These are phyloP conservation scores for Calonectria naviculata DNA, from an alignment of 2,329 filamentous ascomycete genomes.

Conservation along the genomic window DNA sequence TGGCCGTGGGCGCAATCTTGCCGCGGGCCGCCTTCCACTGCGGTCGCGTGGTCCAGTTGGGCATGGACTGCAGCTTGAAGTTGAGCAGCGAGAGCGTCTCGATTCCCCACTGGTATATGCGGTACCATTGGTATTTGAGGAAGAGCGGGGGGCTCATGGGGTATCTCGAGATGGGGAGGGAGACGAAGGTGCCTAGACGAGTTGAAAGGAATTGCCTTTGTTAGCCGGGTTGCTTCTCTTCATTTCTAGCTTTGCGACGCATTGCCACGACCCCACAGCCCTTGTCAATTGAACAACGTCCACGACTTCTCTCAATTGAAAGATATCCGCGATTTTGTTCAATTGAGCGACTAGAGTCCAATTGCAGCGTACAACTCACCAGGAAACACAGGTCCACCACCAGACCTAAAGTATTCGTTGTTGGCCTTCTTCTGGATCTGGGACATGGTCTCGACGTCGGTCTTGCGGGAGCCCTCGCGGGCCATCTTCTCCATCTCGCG, in stretches of 20 bases:
- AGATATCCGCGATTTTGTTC: neutral
- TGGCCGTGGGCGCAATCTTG: constrained; percentile 62
- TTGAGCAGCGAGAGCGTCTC: constrained; percentile 49
- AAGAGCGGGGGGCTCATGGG: constrained; percentile 44
- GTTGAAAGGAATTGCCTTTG: neutral
- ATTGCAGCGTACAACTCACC: constrained; percentile 34
- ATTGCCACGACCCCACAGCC: too few relatives aligned
- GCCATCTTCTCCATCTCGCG: constrained; percentile 43
- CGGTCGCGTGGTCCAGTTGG: constrained; percentile 52
- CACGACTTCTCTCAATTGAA: too few relatives aligned
- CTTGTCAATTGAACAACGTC: too few relatives aligned
- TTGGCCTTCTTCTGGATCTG: constrained; percentile 45
- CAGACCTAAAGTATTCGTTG: constrained; percentile 46
- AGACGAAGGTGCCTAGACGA: constrained; percentile 58
- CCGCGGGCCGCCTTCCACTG: constrained; percentile 55
- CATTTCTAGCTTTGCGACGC: too few relatives aligned
- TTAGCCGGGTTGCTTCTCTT: too few relatives aligned
- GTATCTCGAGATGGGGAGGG: constrained; percentile 52
- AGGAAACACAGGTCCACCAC: constrained; percentile 48
- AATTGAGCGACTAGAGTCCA: constrained; percentile 4
- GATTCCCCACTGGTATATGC: constrained; percentile 48
- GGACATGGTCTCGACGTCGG: constrained; percentile 44
- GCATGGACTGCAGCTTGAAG: constrained; percentile 59
- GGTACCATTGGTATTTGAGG: constrained; percentile 50
- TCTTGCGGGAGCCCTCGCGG: constrained; percentile 35